These are phyloP conservation scores for Komagataella pastoris DNA, from an alignment of 805 yeast genomes.

Conservation along the genomic window DNA sequence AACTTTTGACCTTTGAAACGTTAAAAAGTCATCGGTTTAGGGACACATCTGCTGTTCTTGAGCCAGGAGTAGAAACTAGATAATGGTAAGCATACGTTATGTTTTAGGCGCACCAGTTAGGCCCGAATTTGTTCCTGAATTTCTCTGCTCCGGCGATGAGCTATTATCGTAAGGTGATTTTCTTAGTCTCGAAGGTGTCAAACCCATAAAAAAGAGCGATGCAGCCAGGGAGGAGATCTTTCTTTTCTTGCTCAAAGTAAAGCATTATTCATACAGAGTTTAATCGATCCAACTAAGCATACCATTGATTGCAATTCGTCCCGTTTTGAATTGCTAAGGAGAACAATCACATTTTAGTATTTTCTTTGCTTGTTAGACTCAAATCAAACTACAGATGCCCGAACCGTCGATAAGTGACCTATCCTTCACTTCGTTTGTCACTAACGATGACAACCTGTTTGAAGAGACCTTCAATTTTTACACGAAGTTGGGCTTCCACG, in stretches of 20 bases:
- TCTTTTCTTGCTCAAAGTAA: neutral
- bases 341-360: too few relatives aligned
- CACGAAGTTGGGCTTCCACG: slow-evolving; percentile 43
- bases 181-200: neutral
- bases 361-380: neutral
- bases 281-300: neutral
- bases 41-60: too few relatives aligned
- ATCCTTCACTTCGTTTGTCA: slow-evolving; percentile 50
- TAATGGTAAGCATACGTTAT: neutral
- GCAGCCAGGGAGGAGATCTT: neutral
- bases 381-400: neutral
- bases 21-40: too few relatives aligned
- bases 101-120: neutral
- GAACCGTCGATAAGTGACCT: neutral
- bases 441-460: slow-evolving; percentile 33
- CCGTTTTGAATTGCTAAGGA: neutral
- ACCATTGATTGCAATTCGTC: neutral
- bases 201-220: neutral
- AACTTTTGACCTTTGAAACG: neutral
- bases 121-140: neutral
- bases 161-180: neutral
- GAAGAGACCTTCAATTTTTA: slow-evolving; percentile 41
- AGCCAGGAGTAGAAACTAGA: neutral
- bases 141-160: neutral
- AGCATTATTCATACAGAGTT: neutral